Evolutionary conservation across 2,329 filamentous ascomycete genomes (phyloP), one percentile per base, ranked within the genome.

Genomic region (Epicoccum nigrum): DNA sequence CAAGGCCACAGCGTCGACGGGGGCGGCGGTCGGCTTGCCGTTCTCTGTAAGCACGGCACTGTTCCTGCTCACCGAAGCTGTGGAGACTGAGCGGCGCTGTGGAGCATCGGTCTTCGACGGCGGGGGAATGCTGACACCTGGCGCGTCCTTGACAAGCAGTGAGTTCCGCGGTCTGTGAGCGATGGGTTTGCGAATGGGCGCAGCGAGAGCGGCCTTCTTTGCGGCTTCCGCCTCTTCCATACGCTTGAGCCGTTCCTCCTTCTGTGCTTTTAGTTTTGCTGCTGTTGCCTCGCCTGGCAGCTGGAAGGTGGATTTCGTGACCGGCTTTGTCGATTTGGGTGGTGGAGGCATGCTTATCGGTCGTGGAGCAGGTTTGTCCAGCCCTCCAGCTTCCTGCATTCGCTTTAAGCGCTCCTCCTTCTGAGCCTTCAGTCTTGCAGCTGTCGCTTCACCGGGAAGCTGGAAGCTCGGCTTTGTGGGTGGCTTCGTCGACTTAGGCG

Each of bases 261-360:
- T 65, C 35, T 69, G 64, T 11, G 67, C 59, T 25, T 64, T 68
- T 1, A 71, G 49, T 25, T 65, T 66, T 20, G 66, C 68, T 7
- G 69, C 79, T 2, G 83, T 70, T 12, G 76, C 80, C 56, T 83
- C 81, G 7, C 81, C 81, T 1, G 81, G 80, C 0, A 84, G 72
- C 43, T 77, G 72, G 60, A 84, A 84, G 20, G 69, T 79, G 13
- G 80, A 69, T 41, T 71, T 74, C 0, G 81, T 83, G 0, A 76
- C 76, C 6, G 79, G 71, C 59, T 83, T 83, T 16, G 66, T 71
- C 3, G 80, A 82, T 59, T 79, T 83, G 7, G 73, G 62, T n/a
- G 74, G 74, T 21, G 74, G 74, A 5, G 76, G 74, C 69, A 76
- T 75, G 60, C 72, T 78, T 60, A 78, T 74, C 27, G 74, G 81